Evolutionary conservation across 257 asterid species (phyloP).

Genomic region (Phtheirospermum japonicum): DNA sequence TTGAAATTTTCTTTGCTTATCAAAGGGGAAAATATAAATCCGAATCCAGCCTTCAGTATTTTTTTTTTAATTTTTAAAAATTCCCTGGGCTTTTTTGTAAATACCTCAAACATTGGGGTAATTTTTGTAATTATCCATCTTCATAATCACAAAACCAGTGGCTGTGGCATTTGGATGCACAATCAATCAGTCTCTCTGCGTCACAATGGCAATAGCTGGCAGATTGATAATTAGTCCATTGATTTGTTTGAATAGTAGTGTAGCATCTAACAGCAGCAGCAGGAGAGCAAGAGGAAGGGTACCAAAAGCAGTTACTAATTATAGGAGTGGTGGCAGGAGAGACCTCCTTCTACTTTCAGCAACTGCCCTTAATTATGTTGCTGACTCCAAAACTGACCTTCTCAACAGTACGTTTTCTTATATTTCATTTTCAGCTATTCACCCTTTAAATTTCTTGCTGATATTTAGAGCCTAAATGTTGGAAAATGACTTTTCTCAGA

Average conservation of each 20-base stretch:
- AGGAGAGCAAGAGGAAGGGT: slow-evolving; percentile 29
- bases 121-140: not conserved
- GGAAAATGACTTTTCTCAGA: slow-evolving; percentile 36
- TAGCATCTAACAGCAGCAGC: slow-evolving; percentile 23
- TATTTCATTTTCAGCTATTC: not conserved
- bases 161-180: slow-evolving; percentile 2
- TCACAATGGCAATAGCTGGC: slow-evolving; percentile 41
- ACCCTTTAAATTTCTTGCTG: not conserved
- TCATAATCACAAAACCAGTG: slow-evolving; percentile 22
- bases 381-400: slow-evolving; percentile 68
- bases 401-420: slow-evolving; percentile 47
- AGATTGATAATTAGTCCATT: slow-evolving; percentile 28
- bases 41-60: no score
- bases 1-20: no score
- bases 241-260: no score
- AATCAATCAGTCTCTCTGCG: not conserved
- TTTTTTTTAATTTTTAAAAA: no score
- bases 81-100: no score
- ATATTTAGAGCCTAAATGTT: not conserved
- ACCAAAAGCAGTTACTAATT: not conserved
- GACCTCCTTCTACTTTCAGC: slow-evolving; percentile 43
- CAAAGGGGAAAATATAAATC: no score
- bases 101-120: not conserved
- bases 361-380: slow-evolving; percentile 25
- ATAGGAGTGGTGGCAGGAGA: slow-evolving; percentile 51